Base-by-base conservation (phyloP, 2,329 filamentous ascomycete species). In the Penicillium palitans region DNA sequence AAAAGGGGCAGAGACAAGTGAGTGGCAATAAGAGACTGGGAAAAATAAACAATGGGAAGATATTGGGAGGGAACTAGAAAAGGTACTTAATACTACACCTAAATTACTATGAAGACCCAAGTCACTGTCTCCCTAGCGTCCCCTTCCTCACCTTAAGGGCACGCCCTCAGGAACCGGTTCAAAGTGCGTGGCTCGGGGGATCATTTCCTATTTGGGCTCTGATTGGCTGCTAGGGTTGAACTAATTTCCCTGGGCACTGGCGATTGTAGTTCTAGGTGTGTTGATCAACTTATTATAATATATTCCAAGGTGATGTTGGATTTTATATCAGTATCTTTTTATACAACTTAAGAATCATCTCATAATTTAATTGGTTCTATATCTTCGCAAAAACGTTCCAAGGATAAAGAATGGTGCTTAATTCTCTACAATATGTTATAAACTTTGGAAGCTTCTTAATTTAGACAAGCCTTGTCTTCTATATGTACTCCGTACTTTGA, bases 1-100 rank as follows among this genome's bases (percentile, higher is more conserved):
- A 55, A 58, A 58, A 50, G 56, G 56, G 56, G 52, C 15, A 49
- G 41, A 21, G 33, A 19, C n/a, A 33, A 24, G 24, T 9, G 6
- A 5, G 57, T 59, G 57, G 57, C 29, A 59, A 59, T 59, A 56
- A 33, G 7, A 7, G 2, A 13, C 6, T 1, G 1, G 4, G 10
- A 21, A 27, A 52, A 13, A 39, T 27, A 39, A 29, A 54, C 27
- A 31, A 35, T n/a, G 4, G n/a, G n/a, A n/a, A n/a, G n/a, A n/a
- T n/a, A 46, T 46, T 13, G 17, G 6, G 17, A 3, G 6, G 25
- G 17, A 19, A 46, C 17, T 8, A 15, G 25, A 21, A 35, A 13
- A 10, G 31, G 33, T 57, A 52, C 54, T 24, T 57, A 3, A 17
- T 12, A 3, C 0, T 9, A 6, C 6, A 27, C 10, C 24, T 4